Evolutionary conservation across 164 flowering plant species (phyloP), one percentile per base, ranked within the genome.

Genomic region (Vitis rotundifolia): DNA sequence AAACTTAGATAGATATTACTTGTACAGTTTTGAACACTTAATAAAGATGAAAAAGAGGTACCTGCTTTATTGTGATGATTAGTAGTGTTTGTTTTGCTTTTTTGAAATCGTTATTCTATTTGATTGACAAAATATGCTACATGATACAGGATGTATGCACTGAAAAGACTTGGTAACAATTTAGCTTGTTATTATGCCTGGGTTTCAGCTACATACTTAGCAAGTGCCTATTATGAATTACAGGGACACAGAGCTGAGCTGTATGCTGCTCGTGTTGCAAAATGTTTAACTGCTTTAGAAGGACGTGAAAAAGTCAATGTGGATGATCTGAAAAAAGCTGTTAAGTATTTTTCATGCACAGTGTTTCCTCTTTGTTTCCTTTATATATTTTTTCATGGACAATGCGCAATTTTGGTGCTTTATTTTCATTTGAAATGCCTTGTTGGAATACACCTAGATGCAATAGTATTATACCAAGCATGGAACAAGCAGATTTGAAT

Each of bases 201-300:
- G 54, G 28, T 31, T 56, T 12, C 54, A 63, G 12, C 49, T 26
- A 4, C 11, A 12, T 11, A 37, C 7, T 37, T 65, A 11, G 31
- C 52, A 53, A 68, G 29, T 12, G 18, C 14, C 47, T 18, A 19
- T 59, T 67, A 11, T 70, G 14, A 59, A 68, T 72, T 71, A 15
- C 90, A 94, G 99, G 99, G 99, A 66, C 99, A 94, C 74, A 80
- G 99, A 83, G 95, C 99, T 77, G 99, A 94, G 76, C 78, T 94
- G 44, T 94, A 88, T 89, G 97, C 97, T 79, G 84, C 93, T 47
- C 92, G 97, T 65, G 98, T 94, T 71, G 97, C 99, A 57, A 91
- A 87, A 81, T 92, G 98, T 77, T 83, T 94, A 72, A 91, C 98
- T 79, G 96, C 99, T 71, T 28, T 92, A 18, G 97, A 94, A 64